Conservation (phyloP, 176 grass and related monocot genomes). For the Panicum miliaceum region DNA sequence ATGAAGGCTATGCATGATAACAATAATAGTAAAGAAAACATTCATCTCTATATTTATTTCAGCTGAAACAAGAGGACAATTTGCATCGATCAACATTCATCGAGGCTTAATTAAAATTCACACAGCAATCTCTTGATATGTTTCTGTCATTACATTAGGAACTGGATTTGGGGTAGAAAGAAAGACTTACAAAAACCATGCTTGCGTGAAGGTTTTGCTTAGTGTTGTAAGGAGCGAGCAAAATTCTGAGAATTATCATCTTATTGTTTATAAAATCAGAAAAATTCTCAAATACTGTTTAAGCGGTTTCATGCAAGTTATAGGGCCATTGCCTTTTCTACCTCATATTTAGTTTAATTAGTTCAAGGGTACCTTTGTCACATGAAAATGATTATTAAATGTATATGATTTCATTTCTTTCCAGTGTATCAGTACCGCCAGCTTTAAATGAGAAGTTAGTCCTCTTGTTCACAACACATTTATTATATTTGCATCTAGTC, state of each 20-base stretch:
- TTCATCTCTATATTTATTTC: background rate
- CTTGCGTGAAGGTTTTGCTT: background rate
- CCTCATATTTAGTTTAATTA: background rate
- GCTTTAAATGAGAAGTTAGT: background rate
- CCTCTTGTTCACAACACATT: background rate
- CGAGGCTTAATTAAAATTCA: conserved; percentile 9
- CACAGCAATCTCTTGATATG: background rate
- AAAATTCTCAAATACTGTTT: background rate
- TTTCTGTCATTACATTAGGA: background rate
- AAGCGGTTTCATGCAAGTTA: background rate
- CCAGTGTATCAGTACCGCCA: background rate
- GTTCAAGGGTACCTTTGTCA: background rate
- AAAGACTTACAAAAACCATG: background rate
- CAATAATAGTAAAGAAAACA: background rate
- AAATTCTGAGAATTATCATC: background rate
- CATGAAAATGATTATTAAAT: background rate
- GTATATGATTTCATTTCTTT: background rate
- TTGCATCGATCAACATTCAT: background rate
- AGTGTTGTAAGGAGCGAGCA: background rate
- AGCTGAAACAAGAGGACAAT: background rate
- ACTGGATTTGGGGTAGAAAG: background rate
- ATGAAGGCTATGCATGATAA: background rate
- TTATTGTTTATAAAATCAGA: background rate
- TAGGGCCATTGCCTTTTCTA: background rate
- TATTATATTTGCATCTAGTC: background rate